These are phyloP conservation scores for Flaveria bidentis DNA, from an alignment of 129 eudicot species.

Conservation along the genomic window DNA sequence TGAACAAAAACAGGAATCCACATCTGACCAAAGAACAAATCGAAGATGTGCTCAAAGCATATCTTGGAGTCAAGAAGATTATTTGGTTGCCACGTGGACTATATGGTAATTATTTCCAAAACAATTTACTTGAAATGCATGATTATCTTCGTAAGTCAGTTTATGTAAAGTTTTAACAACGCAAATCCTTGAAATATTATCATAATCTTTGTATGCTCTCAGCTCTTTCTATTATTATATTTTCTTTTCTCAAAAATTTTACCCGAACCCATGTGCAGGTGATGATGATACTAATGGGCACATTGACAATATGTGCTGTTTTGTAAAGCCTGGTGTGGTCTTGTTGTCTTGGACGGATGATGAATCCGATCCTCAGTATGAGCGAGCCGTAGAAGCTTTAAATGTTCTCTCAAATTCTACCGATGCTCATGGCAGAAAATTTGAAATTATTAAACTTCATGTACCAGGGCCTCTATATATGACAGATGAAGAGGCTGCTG, in stretches of 20 bases:
- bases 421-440: constrained; percentile 76
- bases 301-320: constrained; percentile 94
- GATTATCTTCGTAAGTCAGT: not conserved
- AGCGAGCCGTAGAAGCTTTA: constrained; percentile 72
- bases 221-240: not conserved
- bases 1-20: constrained; percentile 88
- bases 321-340: constrained; percentile 86
- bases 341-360: constrained; percentile 90
- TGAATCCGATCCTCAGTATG: constrained; percentile 82
- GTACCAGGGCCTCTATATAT: constrained; percentile 89
- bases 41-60: constrained; percentile 77
- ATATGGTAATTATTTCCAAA: constrained; percentile 49
- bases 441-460: constrained; percentile 80
- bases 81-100: constrained; percentile 94
- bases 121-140: not conserved
- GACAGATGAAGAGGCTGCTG: constrained; percentile 91
- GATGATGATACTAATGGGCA: constrained; percentile 98
- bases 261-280: constrained; percentile 43
- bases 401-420: constrained; percentile 60
- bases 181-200: not conserved
- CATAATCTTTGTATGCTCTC: constrained; percentile 1
- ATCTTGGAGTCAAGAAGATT: constrained; percentile 75
- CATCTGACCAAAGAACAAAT: constrained; percentile 75
- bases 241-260: not conserved
- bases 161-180: not conserved